Base-by-base conservation (phyloP, 306 rosid species). In the Rosa rugosa region DNA sequence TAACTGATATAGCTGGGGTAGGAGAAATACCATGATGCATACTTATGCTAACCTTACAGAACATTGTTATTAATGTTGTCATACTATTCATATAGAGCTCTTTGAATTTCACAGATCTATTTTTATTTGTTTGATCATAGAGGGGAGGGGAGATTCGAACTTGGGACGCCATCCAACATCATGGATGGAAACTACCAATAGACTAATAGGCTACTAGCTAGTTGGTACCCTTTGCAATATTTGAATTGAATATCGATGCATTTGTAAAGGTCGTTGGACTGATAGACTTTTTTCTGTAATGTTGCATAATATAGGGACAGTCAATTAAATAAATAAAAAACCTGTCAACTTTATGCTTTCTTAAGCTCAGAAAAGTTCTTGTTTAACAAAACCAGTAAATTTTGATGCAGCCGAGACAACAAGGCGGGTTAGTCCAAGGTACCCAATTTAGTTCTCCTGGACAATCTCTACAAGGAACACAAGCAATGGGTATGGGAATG, bases 401-500 rank as follows among this genome's bases (percentile, higher is more conserved):
- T 71, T 91, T 80, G 76, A 54, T 88, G 81, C 85, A 95, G 99
- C 92, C 99, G 14, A 86, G 97, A 89, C 98, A 91, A 83, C 93
- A 90, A 77, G 68, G 92, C 64, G 96, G 92, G 54, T 54, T 91
- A 54, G 96, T 85, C 78, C 99, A 91, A 80, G 88, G 90, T 31
- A 83, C 98, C 1, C 99, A 96, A 75, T 91, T 93, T 80, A 95
- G 91, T 84, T 87, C 98, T 69, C 63, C 93, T 12, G 96, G 90
- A 74, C 97, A 91, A 76, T 46, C 98, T 83, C 83, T 91, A 76
- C 99, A 93, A 89, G 96, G 93, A 82, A 88, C 91, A 86, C 98
- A 95, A 82, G 87, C 94, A 27, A 89, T 91, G 85, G 98, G 97
- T 78, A 85, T 93, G 92, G 98, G 97, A 77, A 87, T 93, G 92